Conservation (phyloP, 1,284 basidiomycete species). For the Schizopora paradoxa region DNA sequence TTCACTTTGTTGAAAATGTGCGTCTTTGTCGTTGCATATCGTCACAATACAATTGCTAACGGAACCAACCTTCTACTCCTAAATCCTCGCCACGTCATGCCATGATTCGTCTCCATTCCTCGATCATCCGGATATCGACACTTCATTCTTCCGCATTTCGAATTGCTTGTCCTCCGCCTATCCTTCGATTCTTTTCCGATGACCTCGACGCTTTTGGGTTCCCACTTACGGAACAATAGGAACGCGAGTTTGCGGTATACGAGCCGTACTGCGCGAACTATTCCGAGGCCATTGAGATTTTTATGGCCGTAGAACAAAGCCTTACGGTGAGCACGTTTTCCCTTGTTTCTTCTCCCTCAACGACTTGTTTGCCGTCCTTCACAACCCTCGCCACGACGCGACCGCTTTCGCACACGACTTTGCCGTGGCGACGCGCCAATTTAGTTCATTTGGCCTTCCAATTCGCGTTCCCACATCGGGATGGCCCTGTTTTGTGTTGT, state of each 20-base stretch:
- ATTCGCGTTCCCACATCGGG: not conserved
- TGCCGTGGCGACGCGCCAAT: slow-evolving; percentile 14
- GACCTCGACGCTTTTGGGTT: slow-evolving; percentile 28
- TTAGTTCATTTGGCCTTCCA: slow-evolving; percentile 2
- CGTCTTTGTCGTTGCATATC: slow-evolving; percentile 33
- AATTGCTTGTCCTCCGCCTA: slow-evolving; percentile 32
- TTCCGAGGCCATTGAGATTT: slow-evolving; percentile 79
- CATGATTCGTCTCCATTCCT: slow-evolving; percentile 4
- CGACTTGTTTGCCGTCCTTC: slow-evolving; percentile 19
- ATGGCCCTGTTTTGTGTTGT: slow-evolving; percentile 4
- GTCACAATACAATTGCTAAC: not conserved
- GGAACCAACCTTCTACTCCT: slow-evolving; percentile 24
- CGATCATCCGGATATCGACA: slow-evolving; percentile 2
- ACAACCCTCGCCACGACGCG: slow-evolving; percentile 3
- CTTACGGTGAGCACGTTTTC: slow-evolving; percentile 59
- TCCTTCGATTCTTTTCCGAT: slow-evolving; percentile 30
- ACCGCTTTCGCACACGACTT: slow-evolving; percentile 2
- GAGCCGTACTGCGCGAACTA: slow-evolving; percentile 98
- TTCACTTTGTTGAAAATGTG: slow-evolving; percentile 76
- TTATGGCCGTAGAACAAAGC: slow-evolving; percentile 81
- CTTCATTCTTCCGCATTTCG: slow-evolving; percentile 21
- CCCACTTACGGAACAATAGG: slow-evolving; percentile 55
- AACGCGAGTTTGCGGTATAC: slow-evolving; percentile 91
- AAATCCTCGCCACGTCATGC: slow-evolving; percentile 1
- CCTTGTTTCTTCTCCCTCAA: slow-evolving; percentile 16